phyloP scores from a whole-genome alignment of 345 rosid genomes.

The Fremontodendron californicum region DNA sequence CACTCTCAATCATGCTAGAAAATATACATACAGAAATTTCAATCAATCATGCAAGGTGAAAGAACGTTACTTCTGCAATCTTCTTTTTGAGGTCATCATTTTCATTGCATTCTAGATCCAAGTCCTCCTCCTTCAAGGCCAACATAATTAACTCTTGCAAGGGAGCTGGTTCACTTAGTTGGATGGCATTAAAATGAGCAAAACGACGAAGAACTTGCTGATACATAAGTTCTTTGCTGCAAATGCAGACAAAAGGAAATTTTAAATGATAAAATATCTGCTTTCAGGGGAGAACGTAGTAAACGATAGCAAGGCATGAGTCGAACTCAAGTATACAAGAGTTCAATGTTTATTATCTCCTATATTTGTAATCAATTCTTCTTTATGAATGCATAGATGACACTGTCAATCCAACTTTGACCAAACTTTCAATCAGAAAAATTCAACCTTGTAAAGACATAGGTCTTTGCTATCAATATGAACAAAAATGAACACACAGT shows the following conservation, averaged over 20 bases:
- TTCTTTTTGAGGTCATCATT: slow-evolving; percentile 70
- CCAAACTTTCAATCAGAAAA: not conserved
- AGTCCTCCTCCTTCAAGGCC: slow-evolving; percentile 89
- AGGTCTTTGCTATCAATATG: not conserved
- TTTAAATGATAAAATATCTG: not conserved
- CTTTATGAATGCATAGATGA: not conserved
- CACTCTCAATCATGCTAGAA: not conserved
- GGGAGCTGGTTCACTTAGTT: slow-evolving; percentile 81
- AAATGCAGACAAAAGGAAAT: slow-evolving; percentile 12
- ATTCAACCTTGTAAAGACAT: not conserved
- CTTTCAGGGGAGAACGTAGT: not conserved
- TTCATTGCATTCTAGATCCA: slow-evolving; percentile 50
- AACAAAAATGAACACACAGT: not conserved
- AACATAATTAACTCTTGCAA: slow-evolving; percentile 62
- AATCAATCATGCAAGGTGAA: slow-evolving; percentile 19
- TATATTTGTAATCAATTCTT: not conserved
- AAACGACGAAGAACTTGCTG: slow-evolving; percentile 87
- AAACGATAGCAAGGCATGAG: not conserved
- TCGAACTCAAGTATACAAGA: not conserved
- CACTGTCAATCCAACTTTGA: not conserved
- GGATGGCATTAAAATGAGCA: slow-evolving; percentile 84
- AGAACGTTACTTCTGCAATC: slow-evolving; percentile 70
- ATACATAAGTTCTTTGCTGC: slow-evolving; percentile 97
- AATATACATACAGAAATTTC: not conserved
- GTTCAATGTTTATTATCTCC: slow-evolving; percentile 1